Percentiles rank a stretch among this genome's conserved stretches.
Evolutionary conservation across 2,329 filamentous ascomycete genomes (phyloP).

Genomic region (Lasiodiplodia citricola): DNA sequence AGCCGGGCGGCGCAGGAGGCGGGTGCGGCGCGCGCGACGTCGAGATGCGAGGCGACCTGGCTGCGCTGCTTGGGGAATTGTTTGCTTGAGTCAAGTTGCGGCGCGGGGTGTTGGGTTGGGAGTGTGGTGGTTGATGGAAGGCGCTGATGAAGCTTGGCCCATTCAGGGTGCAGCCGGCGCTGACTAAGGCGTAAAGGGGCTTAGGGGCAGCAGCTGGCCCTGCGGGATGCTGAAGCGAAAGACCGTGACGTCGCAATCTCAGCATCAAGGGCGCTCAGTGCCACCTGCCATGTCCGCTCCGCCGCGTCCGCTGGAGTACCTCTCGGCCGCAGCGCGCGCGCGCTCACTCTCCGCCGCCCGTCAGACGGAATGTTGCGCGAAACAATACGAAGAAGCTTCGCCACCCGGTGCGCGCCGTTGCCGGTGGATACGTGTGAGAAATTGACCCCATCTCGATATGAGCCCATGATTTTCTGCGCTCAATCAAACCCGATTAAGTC

Average conservation of each 20-base stretch:
- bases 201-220: conserved; percentile 15
- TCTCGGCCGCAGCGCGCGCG: not conserved
- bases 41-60: not conserved
- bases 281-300: conserved; percentile 1
- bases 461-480: not conserved
- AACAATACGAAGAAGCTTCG: conserved; percentile 14
- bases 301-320: not conserved
- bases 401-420: conserved; percentile 4
- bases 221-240: not conserved
- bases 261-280: not conserved
- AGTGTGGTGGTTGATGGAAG: conserved; percentile 14
- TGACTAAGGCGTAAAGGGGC: conserved; percentile 25
- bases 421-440: not conserved
- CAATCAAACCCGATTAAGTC: conserved; percentile 1
- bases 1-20: not conserved
- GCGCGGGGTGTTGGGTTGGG: not conserved
- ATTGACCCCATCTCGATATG: not conserved
- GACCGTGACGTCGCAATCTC: conserved; percentile 20
- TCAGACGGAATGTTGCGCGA: conserved; percentile 11
- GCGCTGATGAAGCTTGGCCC: conserved; percentile 9
- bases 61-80: not conserved
- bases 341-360: not conserved
- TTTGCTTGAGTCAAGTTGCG: not conserved
- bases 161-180: not conserved
- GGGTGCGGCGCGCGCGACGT: not conserved